phyloP scores from a whole-genome alignment of 345 rosid genomes.

The Atalantia buxifolia region DNA sequence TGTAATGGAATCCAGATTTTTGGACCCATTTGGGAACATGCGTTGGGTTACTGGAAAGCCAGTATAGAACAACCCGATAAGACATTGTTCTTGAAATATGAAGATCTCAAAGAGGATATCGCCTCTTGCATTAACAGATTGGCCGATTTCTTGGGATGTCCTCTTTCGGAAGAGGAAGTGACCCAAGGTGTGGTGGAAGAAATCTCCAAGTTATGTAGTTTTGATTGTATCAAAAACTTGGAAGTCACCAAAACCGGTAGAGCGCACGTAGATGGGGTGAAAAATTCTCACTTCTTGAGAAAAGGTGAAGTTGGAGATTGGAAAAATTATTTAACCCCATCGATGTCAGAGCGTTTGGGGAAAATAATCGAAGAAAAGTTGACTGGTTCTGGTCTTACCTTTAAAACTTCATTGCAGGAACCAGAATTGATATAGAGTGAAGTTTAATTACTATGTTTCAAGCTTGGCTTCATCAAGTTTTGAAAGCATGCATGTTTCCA shows the following conservation, averaged over 20 bases:
- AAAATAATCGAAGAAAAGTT: constrained; percentile 26
- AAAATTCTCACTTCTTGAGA: constrained; percentile 26
- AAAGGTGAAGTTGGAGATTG: constrained; percentile 36
- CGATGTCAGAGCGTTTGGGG: constrained; percentile 34
- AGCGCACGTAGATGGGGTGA: constrained; percentile 19
- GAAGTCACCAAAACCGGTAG: constrained; percentile 19
- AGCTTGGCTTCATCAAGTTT: no score
- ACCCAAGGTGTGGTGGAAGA: constrained; percentile 14
- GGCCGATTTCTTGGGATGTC: constrained; percentile 33
- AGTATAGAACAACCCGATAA: no score
- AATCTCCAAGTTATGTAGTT: constrained; percentile 31
- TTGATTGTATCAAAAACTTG: constrained; percentile 26
- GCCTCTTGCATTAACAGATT: constrained; percentile 20
- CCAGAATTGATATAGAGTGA: background rate
- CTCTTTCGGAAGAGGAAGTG: constrained; percentile 25
- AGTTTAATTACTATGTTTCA: background rate
- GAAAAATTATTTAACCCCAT: constrained; percentile 7
- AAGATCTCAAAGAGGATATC: no score
- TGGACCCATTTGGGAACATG: constrained; percentile 30
- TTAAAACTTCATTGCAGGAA: background rate
- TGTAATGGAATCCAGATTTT: constrained; percentile 18
- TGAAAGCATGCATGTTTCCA: no score
- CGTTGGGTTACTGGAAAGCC: background rate
- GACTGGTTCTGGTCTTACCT: constrained; percentile 15
- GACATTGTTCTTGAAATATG: no score